Evolutionary conservation across 768 basidiomycete species (phyloP).

Genomic region (Xerocomus brunneocitrinus): DNA sequence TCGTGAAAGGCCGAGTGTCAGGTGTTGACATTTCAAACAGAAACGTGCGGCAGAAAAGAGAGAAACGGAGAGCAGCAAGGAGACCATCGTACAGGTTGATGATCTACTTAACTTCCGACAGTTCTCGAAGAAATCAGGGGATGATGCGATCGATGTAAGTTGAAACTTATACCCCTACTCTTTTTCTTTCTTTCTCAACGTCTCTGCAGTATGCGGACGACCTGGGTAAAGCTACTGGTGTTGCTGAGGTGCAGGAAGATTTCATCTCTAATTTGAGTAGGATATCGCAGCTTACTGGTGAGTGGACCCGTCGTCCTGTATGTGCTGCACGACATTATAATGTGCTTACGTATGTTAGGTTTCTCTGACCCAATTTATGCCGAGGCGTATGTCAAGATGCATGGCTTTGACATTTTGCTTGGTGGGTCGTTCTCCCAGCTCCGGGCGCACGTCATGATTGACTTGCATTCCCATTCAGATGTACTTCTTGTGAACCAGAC

Average conservation of each 20-base stretch:
- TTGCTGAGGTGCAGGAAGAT: constrained; percentile 80
- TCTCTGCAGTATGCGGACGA: constrained; percentile 76
- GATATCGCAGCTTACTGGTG: constrained; percentile 90
- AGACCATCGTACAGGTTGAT: constrained; percentile 81
- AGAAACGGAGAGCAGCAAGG: constrained; percentile 67
- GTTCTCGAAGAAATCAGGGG: constrained; percentile 86
- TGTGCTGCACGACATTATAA: not conserved
- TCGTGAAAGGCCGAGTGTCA: not conserved
- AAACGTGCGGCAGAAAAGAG: constrained; percentile 91
- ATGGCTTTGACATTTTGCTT: constrained; percentile 94
- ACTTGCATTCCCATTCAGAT: constrained; percentile 41
- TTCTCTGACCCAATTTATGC: constrained; percentile 99
- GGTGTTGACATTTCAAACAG: constrained; percentile 34
- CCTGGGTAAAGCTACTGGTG: constrained; percentile 83
- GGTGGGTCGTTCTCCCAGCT: constrained; percentile 40
- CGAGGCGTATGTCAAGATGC: constrained; percentile 96
- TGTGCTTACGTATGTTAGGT: constrained; percentile 39
- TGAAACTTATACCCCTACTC: not conserved
- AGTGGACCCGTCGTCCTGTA: constrained; percentile 8
- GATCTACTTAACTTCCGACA: constrained; percentile 90
- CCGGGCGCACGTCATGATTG: not conserved
- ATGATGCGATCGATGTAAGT: constrained; percentile 71
- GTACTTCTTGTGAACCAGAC: constrained; percentile 98
- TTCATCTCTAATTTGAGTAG: constrained; percentile 91
- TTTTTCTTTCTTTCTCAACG: not conserved